phyloP scores from a whole-genome alignment of 768 basidiomycete species.

The Peribolospora baueri region DNA sequence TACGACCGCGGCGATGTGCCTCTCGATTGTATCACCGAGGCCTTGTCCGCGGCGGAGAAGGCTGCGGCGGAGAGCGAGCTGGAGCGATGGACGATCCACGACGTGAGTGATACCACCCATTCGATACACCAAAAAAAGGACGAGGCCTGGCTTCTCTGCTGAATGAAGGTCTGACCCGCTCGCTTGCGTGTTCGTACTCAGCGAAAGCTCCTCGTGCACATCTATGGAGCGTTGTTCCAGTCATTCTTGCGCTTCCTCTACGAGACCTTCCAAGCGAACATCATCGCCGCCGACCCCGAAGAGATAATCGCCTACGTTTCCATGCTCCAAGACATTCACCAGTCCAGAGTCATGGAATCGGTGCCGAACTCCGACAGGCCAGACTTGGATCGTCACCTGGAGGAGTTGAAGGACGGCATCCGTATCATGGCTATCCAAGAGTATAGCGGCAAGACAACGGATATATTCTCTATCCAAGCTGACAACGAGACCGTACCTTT shows the following conservation, averaged over 20 bases:
- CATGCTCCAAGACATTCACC: too few relatives aligned
- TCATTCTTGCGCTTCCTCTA: slow-evolving; percentile 65
- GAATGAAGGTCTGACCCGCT: neutral
- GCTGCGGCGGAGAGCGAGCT: slow-evolving; percentile 43
- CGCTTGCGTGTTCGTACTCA: neutral
- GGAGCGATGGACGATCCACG: slow-evolving; percentile 51
- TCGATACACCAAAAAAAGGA: neutral
- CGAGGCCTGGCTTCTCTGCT: neutral
- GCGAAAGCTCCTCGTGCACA: slow-evolving; percentile 10
- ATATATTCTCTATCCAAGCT: slow-evolving; percentile 11
- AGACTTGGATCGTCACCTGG: slow-evolving; percentile 5
- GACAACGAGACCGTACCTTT: slow-evolving; percentile 61
- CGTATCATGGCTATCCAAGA: slow-evolving; percentile 11
- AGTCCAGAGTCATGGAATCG: too few relatives aligned
- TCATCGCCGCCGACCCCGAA: neutral
- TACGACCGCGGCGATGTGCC: slow-evolving; percentile 79
- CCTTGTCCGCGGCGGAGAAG: slow-evolving; percentile 45
- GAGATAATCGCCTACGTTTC: too few relatives aligned
- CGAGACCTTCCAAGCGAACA: slow-evolving; percentile 42
- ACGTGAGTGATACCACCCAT: slow-evolving; percentile 32
- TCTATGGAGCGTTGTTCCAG: slow-evolving; percentile 47
- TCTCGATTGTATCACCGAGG: slow-evolving; percentile 71
- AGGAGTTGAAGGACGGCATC: slow-evolving; percentile 7
- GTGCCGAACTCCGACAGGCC: neutral
- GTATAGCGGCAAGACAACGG: slow-evolving; percentile 14